phyloP scores from a whole-genome alignment of 371 early-diverging fungal species.

The Actinomortierella wolfii region DNA sequence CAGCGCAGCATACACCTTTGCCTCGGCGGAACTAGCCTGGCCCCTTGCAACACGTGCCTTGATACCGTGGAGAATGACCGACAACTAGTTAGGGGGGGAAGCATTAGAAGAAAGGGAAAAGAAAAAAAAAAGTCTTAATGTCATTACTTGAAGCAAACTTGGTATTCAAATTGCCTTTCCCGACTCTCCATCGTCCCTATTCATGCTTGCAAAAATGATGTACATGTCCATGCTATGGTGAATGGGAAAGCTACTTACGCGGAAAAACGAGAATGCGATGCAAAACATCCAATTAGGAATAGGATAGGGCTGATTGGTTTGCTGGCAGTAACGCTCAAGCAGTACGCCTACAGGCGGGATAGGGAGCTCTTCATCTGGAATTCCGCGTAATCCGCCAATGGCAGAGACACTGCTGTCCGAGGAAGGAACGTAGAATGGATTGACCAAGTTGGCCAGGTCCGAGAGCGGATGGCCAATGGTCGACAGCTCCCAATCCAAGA shows the following conservation, averaged over 20 bases:
- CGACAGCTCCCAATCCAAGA: slow-evolving; percentile 96
- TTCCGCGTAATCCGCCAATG: slow-evolving; percentile 48
- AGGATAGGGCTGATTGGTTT: slow-evolving; percentile 62
- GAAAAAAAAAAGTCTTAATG: neutral
- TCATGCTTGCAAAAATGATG: too few species aligned
- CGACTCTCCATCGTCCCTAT: too few species aligned
- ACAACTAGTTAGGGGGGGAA: slow-evolving; percentile 48
- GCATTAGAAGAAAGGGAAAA: neutral
- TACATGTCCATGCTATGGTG: too few species aligned
- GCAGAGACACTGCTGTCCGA: slow-evolving; percentile 11
- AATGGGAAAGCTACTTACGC: slow-evolving; percentile 46
- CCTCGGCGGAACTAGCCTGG: slow-evolving; percentile 84
- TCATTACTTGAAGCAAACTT: too few species aligned
- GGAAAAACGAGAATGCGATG: slow-evolving; percentile 69
- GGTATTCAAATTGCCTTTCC: too few species aligned
- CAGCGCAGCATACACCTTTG: slow-evolving; percentile 55
- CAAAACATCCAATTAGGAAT: slow-evolving; percentile 69
- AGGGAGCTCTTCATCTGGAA: slow-evolving; percentile 52
- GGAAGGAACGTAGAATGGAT: slow-evolving; percentile 67
- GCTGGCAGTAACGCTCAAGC: slow-evolving; percentile 67
- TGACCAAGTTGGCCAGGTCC: slow-evolving; percentile 87
- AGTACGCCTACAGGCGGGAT: slow-evolving; percentile 69
- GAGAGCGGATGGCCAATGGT: slow-evolving; percentile 94
- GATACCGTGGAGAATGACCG: slow-evolving; percentile 87
- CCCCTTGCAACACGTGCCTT: slow-evolving; percentile 85